Evolutionary conservation across 2,329 filamentous ascomycete species (phyloP).

Genomic region (Ophiostoma montium): DNA sequence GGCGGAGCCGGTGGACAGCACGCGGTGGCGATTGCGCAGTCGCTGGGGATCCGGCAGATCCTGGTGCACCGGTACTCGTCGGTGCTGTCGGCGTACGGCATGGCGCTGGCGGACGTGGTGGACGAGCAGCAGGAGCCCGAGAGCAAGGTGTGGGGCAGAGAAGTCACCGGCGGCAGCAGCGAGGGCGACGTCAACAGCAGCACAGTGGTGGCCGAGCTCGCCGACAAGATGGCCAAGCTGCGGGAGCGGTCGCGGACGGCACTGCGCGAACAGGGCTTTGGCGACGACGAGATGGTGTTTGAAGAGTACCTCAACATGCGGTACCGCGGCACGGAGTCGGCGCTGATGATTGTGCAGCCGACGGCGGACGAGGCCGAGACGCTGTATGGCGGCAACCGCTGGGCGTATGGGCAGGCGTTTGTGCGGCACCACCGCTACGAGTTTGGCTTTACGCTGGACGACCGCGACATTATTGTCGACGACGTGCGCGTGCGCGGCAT

Average conservation of each 20-base stretch:
- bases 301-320: constrained; percentile 93
- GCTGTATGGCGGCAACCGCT: constrained; percentile 50
- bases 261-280: constrained; percentile 66
- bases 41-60: constrained; percentile 72
- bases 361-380: constrained; percentile 44
- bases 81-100: constrained; percentile 79
- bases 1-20: constrained; percentile 87
- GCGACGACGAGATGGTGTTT: constrained; percentile 58
- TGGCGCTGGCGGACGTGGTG: constrained; percentile 86
- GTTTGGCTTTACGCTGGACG: constrained; percentile 76
- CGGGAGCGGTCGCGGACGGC: constrained; percentile 58
- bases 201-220: constrained; percentile 43
- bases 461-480: constrained; percentile 66
- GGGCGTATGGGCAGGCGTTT: constrained; percentile 76
- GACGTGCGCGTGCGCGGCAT: constrained; percentile 67
- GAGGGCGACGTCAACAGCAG: constrained; percentile 24
- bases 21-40: constrained; percentile 78
- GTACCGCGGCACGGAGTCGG: constrained; percentile 80
- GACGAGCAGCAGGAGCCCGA: constrained; percentile 77
- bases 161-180: background rate
- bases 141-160: constrained; percentile 37
- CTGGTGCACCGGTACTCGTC: constrained; percentile 79
- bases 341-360: constrained; percentile 77
- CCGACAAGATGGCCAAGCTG: constrained; percentile 62
- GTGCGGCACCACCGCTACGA: constrained; percentile 80